Conservation (phyloP, 441 rosid genomes). For the Corymbia calophylla region DNA sequence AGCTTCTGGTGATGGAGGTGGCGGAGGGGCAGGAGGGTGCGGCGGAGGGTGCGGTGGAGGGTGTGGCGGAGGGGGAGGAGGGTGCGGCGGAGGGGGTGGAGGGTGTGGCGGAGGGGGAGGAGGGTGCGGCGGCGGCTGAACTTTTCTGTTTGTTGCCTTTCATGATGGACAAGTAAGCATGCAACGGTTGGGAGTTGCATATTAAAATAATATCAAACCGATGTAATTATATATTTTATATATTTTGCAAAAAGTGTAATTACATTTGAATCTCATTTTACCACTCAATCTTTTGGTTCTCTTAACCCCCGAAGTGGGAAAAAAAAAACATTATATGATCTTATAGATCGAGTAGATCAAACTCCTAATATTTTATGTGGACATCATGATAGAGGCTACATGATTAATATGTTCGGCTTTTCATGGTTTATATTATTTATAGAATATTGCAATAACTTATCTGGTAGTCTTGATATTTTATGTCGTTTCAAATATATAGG, state of each 20-base stretch:
- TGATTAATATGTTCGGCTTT: background rate
- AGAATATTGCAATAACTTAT: background rate
- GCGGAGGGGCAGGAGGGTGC: background rate
- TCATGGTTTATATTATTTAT: background rate
- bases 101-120: background rate
- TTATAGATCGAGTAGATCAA: background rate
- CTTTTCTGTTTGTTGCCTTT: background rate
- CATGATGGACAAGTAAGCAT: background rate
- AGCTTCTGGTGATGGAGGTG: background rate
- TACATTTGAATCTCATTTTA: background rate
- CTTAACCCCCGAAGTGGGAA: background rate
- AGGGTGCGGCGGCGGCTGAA: background rate
- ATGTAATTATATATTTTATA: background rate
- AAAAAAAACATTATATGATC: no score
- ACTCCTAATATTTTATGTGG: background rate
- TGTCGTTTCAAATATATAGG: background rate
- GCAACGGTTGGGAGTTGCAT: background rate
- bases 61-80: no score
- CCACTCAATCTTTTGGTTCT: background rate
- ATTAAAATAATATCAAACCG: background rate
- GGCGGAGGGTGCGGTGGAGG: background rate
- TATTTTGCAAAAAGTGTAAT: background rate
- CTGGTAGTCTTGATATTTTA: background rate
- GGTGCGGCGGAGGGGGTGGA: no score
- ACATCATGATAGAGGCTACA: background rate